A percentile compares a stretch with the other conserved stretches of the same genome.
These are phyloP conservation scores for Cucumis melo DNA, from an alignment of 306 rosid genomes.

Conservation along the genomic window DNA sequence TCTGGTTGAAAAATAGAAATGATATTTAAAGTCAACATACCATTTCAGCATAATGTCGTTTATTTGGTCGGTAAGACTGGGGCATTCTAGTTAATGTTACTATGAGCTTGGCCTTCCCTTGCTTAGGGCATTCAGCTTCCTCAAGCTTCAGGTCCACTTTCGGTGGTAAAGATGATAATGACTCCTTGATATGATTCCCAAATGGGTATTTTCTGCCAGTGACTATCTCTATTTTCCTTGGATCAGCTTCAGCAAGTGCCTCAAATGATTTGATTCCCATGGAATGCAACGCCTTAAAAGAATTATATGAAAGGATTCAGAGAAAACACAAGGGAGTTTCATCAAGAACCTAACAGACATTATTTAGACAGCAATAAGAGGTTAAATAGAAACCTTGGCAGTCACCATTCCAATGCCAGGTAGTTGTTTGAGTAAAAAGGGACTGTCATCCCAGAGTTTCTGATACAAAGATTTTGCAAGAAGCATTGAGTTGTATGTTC, in stretches of 20 bases:
- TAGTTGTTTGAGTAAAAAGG: conserved; percentile 78
- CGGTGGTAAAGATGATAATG: conserved; percentile 77
- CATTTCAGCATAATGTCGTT: conserved; percentile 87
- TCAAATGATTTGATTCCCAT: conserved; percentile 76
- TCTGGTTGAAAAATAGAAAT: neutral
- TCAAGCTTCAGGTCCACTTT: conserved; percentile 53
- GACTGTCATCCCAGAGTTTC: conserved; percentile 95
- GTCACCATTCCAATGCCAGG: conserved; percentile 99
- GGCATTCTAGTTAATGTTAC: conserved; percentile 69
- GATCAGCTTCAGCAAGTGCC: conserved; percentile 77
- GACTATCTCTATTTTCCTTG: conserved; percentile 88
- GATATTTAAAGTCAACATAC: conserved; percentile 25
- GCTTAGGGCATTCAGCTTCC: conserved; percentile 38
- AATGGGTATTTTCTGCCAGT: conserved; percentile 90
- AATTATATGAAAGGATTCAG: conserved; percentile 16
- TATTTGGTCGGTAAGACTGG: conserved; percentile 36
- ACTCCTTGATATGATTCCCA: conserved; percentile 91
- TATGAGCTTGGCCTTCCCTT: conserved; percentile 53
- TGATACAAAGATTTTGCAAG: conserved; percentile 77
- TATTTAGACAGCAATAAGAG: conserved; percentile 1
- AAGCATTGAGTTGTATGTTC: conserved; percentile 59
- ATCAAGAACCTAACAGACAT: neutral
- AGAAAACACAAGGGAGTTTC: neutral
- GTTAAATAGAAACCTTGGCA: conserved; percentile 53
- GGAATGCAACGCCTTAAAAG: conserved; percentile 60